These are phyloP conservation scores for Hypoxylon sp. DNA, from an alignment of 2,329 filamentous ascomycete species.

Conservation along the genomic window DNA sequence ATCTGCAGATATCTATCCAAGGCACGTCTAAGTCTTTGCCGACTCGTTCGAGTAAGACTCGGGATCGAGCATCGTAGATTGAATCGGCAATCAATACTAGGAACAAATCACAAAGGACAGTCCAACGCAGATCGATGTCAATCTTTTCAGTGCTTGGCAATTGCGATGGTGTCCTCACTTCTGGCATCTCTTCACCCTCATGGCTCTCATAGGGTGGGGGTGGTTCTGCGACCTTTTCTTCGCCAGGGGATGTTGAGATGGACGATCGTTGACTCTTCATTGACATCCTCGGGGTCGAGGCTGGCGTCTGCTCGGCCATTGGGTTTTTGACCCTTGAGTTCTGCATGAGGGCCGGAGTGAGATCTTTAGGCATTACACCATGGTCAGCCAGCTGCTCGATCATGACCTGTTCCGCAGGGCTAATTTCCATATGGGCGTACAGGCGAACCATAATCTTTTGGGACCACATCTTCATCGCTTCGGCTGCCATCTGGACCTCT, in stretches of 20 bases:
- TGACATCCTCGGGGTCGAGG: constrained; percentile 47
- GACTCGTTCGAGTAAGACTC: constrained; percentile 85
- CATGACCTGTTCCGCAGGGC: constrained; percentile 93
- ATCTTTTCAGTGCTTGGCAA: constrained; percentile 86
- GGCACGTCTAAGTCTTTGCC: constrained; percentile 84
- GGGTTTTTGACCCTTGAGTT: constrained; percentile 96
- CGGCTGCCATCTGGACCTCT: constrained; percentile 75
- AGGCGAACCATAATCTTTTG: constrained; percentile 98
- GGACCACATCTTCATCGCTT: constrained; percentile 93
- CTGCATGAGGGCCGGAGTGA: constrained; percentile 89
- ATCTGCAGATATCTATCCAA: constrained; percentile 94
- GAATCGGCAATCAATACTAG: constrained; percentile 97
- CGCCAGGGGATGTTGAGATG: constrained; percentile 50
- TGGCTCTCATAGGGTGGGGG: constrained; percentile 75
- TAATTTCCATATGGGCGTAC: constrained; percentile 97
- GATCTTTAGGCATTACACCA: constrained; percentile 85
- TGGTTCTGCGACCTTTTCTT: constrained; percentile 65
- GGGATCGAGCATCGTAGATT: constrained; percentile 89
- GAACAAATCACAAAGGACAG: constrained; percentile 95
- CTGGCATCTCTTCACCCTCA: constrained; percentile 78
- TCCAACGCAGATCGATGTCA: constrained; percentile 97
- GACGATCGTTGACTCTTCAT: constrained; percentile 52
- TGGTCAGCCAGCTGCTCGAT: constrained; percentile 97
- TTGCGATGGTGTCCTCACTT: constrained; percentile 86
- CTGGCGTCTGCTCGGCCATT: constrained; percentile 67